Base-by-base conservation (phyloP, 768 basidiomycete genomes). In the Amanita polypyramis region DNA sequence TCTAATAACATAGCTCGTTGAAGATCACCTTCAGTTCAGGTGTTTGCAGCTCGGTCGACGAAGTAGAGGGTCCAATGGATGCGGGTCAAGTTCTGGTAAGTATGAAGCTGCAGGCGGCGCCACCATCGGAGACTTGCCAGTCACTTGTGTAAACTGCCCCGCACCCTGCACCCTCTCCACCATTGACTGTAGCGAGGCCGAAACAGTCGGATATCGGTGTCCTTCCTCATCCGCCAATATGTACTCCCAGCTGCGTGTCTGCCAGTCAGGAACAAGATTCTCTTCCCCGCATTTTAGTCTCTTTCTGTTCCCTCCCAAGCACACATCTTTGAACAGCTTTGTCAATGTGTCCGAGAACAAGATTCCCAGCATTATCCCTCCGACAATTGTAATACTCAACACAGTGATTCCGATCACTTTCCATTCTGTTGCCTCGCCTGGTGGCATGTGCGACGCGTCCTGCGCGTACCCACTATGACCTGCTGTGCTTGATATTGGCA, bases 331-430 rank as follows among this genome's bases (percentile, higher is more conserved):
- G 45, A 82, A 45, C 60, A 84, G 79, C 20, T 74, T 69, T 73
- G 74, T 79, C 73, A 82, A 80, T 30, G 77, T 72, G 63, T 88
- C 83, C 62, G 84, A 85, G 63, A 81, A 86, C 23, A 80, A 72
- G 47, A 78, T 65, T 6, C 72, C 64, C 42, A 85, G 67, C 53
- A 82, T 71, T 43, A 74, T 62, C 2, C 66, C 68, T 21, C 70
- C 79, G 44, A 86, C 65, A 32, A 76, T 68, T 41, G 71, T 78
- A 55, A 87, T 69, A n/a, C 73, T 68, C 51, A 84, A 75, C 47
- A 84, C 71, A 10, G 74, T 71, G 49, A 86, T 75, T 15, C 85
- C 84, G 45, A 86, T 72, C 38, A 82, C 72, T 62, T 82, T 81
- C 83, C 83, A 85, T 57, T 75, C 65, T 23, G 68, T 70, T 17